A percentile compares a stretch with the other conserved stretches of the same genome.
Conservation (phyloP, 2,329 filamentous ascomycete species). For the Apiospora phragmitis region DNA sequence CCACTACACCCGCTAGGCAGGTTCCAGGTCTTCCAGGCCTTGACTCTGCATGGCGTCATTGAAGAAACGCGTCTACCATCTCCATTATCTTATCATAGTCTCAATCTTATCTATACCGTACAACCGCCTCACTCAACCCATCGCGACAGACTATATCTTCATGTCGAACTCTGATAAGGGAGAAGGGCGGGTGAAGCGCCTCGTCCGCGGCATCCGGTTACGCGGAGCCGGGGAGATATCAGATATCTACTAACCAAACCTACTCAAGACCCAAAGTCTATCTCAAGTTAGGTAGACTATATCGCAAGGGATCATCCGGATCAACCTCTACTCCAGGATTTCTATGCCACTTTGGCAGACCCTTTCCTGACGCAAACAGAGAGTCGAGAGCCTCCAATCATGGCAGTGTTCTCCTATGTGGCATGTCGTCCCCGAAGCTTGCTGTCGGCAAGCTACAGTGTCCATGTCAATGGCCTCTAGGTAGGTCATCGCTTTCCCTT, state of each 20-base stretch:
- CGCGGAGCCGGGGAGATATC: background rate
- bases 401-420: background rate
- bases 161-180: background rate
- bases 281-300: background rate
- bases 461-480: background rate
- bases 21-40: background rate
- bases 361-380: background rate
- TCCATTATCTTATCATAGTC: background rate
- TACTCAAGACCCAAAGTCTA: background rate
- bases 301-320: background rate
- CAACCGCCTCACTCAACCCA: background rate
- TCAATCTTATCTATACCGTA: background rate
- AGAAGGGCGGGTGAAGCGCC: background rate
- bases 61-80: background rate
- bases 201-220: background rate
- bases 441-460: background rate
- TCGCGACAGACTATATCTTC: background rate
- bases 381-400: background rate
- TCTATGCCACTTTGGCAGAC: background rate
- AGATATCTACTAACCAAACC: background rate
- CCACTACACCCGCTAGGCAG: slow-evolving; percentile 1
- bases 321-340: background rate
- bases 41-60: background rate
- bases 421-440: background rate
- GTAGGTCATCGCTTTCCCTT: too few species aligned